Conservation (phyloP, 2,329 filamentous ascomycete species). For the Apiospora arundinis region DNA sequence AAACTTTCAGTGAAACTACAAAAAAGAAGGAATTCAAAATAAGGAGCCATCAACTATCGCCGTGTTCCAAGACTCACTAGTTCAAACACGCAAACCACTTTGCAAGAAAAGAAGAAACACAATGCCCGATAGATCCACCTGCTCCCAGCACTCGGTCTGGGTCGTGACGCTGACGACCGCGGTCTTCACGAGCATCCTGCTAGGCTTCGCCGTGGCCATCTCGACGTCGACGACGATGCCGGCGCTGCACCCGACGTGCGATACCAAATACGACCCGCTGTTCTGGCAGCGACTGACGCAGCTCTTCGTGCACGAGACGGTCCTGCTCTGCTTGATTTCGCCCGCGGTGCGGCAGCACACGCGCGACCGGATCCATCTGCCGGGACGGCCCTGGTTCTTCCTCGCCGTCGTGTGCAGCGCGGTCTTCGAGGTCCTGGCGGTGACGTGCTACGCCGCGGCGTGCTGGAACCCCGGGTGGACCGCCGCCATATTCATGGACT, state of each 20-base stretch:
- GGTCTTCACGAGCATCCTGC: conserved; percentile 6
- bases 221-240: background rate
- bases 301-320: conserved; percentile 14
- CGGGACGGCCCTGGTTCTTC: conserved; percentile 17
- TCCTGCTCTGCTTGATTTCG: conserved; percentile 6
- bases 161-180: background rate
- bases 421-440: background rate
- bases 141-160: conserved; percentile 8
- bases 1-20: too few relatives aligned
- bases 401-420: background rate
- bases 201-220: conserved; percentile 22
- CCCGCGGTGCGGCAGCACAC: conserved; percentile 6
- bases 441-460: conserved; percentile 22
- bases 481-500: conserved; percentile 20
- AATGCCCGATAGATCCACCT: background rate
- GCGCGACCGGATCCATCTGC: background rate
- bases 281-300: conserved; percentile 23
- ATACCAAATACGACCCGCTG: conserved; percentile 15
- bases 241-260: conserved; percentile 7
- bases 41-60: background rate
- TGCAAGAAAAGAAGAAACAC: background rate
- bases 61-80: too few relatives aligned
- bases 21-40: too few relatives aligned
- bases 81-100: too few relatives aligned
- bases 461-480: conserved; percentile 23